Percentiles rank a stretch among this genome's conserved stretches.
phyloP scores from a whole-genome alignment of 2,329 filamentous ascomycete genomes.

The Phyllosticta citriasiana region DNA sequence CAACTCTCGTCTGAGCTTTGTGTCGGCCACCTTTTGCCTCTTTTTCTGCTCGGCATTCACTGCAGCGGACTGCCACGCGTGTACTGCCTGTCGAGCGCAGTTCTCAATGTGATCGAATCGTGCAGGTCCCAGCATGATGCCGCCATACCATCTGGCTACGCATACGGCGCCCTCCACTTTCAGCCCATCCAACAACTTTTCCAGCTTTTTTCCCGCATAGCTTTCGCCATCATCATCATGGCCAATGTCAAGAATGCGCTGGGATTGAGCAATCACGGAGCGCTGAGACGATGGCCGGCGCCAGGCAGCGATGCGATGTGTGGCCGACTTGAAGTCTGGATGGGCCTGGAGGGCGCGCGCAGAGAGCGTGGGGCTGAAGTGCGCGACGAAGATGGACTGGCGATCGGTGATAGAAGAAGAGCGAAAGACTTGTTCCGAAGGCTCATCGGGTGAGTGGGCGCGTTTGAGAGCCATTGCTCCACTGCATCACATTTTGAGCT shows the following conservation, averaged over 20 bases:
- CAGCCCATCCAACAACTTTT: constrained; percentile 36
- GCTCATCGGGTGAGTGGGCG: constrained; percentile 13
- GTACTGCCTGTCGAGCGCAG: constrained; percentile 38
- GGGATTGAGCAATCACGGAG: constrained; percentile 27
- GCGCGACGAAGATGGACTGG: constrained; percentile 41
- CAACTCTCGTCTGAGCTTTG: constrained; percentile 28
- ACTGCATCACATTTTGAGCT: background rate
- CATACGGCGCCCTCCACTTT: constrained; percentile 38
- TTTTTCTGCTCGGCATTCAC: constrained; percentile 22
- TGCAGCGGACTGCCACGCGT: constrained; percentile 26
- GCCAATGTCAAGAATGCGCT: constrained; percentile 26
- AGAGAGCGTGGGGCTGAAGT: constrained; percentile 37
- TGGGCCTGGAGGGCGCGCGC: constrained; percentile 33
- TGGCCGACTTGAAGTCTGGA: constrained; percentile 35
- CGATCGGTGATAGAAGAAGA: constrained; percentile 40
- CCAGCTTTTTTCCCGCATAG: constrained; percentile 39
- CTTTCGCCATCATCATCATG: constrained; percentile 47
- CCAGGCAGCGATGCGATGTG: constrained; percentile 44
- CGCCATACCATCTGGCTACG: constrained; percentile 47
- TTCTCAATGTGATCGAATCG: constrained; percentile 44
- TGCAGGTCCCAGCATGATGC: constrained; percentile 42
- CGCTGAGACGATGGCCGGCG: constrained; percentile 38
- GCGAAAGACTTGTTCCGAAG: constrained; percentile 28
- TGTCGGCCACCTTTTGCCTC: constrained; percentile 28
- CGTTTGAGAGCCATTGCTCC: constrained; percentile 24